Evolutionary conservation across 371 early-diverging fungal species (phyloP), one percentile per base, ranked within the genome.

Genomic region (Mortierella sp.): DNA sequence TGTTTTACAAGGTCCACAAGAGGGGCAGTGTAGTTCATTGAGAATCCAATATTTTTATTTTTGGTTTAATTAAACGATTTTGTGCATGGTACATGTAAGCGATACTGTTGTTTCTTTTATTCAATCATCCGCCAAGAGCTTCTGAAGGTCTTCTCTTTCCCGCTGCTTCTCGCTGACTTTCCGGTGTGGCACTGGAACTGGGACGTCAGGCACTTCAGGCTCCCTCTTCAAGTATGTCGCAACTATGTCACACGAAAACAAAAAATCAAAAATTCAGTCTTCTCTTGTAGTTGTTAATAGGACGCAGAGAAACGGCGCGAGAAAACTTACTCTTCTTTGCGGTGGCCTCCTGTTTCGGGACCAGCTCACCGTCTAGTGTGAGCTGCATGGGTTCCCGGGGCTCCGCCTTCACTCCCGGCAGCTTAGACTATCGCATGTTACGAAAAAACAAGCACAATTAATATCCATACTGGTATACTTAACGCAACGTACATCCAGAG

Each of bases 111-210:
- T 3, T 27, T 6, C 38, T 21, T 65, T 35, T 38, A 21, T 65
- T 38, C 75, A 83, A 29, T 84, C 76, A 27, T 78, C 72, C 10
- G 73, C 76, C n/a, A 84, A 71, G 12, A 84, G 51, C 48, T 38
- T 46, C 49, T 79, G 70, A 71, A 84, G 46, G n/a, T 84, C 85
- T 5, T 84, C 76, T 7, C 58, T 68, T 11, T 76, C 75, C 77
- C 75, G 78, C 70, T 84, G 81, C 71, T 74, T 75, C 68, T 73
- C 85, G 38, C 63, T 79, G 38, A 77, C 49, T 68, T 81, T 84
- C 8, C 76, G 82, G 10, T 48, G 58, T 24, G 79, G 68, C 38
- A 18, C n/a, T 7, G 73, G 60, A 24, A 65, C 38, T 18, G 75
- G 60, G 2, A 24, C 27, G 6, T 77, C 21, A 1, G 72, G 21